Conservation (phyloP, 2,329 filamentous ascomycete species). For the Fusarium virguliforme region DNA sequence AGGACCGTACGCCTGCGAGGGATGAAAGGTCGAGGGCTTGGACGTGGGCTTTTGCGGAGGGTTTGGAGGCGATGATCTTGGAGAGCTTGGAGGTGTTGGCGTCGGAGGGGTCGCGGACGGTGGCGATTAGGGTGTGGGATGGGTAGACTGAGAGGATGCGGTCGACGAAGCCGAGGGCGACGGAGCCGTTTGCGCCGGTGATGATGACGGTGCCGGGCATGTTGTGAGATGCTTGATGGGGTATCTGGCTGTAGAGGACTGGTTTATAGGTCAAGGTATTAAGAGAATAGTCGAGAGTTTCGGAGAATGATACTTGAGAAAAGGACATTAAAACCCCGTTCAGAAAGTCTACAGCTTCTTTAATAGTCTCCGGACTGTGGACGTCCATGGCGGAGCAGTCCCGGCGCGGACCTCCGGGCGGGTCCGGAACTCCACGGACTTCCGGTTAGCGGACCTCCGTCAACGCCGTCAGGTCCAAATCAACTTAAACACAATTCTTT, state of each 20-base stretch:
- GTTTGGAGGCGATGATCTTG: slow-evolving; percentile 35
- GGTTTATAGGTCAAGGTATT: background rate
- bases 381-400: background rate
- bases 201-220: slow-evolving; percentile 57
- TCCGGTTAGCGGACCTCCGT: slow-evolving; percentile 8
- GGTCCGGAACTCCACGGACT: slow-evolving; percentile 40
- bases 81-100: slow-evolving; percentile 52
- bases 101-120: slow-evolving; percentile 55
- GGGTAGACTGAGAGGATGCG: slow-evolving; percentile 37
- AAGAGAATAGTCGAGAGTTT: background rate
- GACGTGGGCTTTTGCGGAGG: slow-evolving; percentile 13
- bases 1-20: slow-evolving; percentile 19
- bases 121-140: slow-evolving; percentile 51
- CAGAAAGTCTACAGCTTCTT: background rate
- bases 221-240: background rate
- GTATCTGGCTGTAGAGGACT: background rate
- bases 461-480: background rate
- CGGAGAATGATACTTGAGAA: background rate
- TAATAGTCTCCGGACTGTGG: background rate
- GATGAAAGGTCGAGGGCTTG: slow-evolving; percentile 38
- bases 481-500: no score
- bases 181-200: slow-evolving; percentile 59
- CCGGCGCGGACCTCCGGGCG: slow-evolving; percentile 23
- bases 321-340: background rate
- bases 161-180: slow-evolving; percentile 33